A percentile compares a stretch with the other conserved stretches of the same genome.
These are phyloP conservation scores for Venturia pyrina DNA, from an alignment of 2,329 filamentous ascomycete genomes.

Conservation along the genomic window DNA sequence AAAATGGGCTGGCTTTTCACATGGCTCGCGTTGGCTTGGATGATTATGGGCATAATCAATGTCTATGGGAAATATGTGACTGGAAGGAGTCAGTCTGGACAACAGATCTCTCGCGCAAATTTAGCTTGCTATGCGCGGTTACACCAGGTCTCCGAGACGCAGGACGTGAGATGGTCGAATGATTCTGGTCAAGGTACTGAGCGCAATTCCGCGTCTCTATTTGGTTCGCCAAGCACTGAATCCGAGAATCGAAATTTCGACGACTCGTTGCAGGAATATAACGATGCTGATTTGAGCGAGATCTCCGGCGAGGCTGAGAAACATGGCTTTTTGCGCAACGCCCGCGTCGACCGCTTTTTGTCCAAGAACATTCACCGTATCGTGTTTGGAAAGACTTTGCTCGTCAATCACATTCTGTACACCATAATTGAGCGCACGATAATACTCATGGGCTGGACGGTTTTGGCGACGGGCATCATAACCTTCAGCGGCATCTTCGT, in stretches of 20 bases:
- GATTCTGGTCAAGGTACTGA: slow-evolving; percentile 58
- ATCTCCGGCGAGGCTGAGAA: slow-evolving; percentile 36
- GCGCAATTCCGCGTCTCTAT: slow-evolving; percentile 54
- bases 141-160: slow-evolving; percentile 18
- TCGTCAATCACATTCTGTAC: slow-evolving; percentile 50
- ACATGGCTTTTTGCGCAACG: slow-evolving; percentile 36
- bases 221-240: slow-evolving; percentile 52
- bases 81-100: slow-evolving; percentile 15
- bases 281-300: slow-evolving; percentile 40
- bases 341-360: slow-evolving; percentile 41
- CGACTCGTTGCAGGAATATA: slow-evolving; percentile 28
- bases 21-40: slow-evolving; percentile 60
- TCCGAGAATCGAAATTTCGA: slow-evolving; percentile 29
- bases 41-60: slow-evolving; percentile 56
- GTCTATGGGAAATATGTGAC: slow-evolving; percentile 39
- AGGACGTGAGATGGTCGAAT: slow-evolving; percentile 28
- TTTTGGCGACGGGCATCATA: slow-evolving; percentile 7
- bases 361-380: slow-evolving; percentile 44
- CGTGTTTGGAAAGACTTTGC: slow-evolving; percentile 47
- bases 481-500: slow-evolving; percentile 14
- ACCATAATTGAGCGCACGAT: slow-evolving; percentile 65
- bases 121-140: slow-evolving; percentile 33
- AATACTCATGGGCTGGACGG: slow-evolving; percentile 47
- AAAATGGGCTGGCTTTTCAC: slow-evolving; percentile 79
- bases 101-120: slow-evolving; percentile 22